Conservation (phyloP, 768 basidiomycete genomes). For the Tulasnella sp. region DNA sequence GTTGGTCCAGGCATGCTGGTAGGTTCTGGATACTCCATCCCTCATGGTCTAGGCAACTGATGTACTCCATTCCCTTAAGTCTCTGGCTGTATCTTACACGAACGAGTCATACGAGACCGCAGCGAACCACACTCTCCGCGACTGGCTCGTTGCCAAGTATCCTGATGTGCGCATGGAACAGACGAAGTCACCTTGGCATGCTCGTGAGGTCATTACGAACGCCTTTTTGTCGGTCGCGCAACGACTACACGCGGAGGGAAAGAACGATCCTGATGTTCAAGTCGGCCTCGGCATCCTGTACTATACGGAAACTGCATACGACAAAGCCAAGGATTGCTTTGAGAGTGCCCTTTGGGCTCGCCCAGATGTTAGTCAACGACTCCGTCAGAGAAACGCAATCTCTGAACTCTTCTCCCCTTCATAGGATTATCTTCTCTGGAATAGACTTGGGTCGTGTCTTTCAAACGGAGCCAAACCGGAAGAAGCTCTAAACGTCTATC, state of each 20-base stretch:
- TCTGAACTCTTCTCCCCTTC: not conserved
- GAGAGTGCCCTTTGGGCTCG: conserved; percentile 69
- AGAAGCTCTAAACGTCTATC: conserved; percentile 81
- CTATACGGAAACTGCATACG: conserved; percentile 79
- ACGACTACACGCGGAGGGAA: conserved; percentile 57
- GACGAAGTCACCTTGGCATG: conserved; percentile 68
- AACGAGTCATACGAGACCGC: conserved; percentile 67
- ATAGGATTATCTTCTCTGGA: conserved; percentile 92
- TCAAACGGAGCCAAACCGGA: conserved; percentile 93
- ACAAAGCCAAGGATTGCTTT: conserved; percentile 89
- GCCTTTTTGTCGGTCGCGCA: conserved; percentile 75
- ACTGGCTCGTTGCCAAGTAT: conserved; percentile 65
- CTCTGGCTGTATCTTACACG: conserved; percentile 89
- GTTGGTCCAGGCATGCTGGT: conserved; percentile 66
- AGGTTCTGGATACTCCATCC: conserved; percentile 21
- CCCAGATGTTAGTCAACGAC: conserved; percentile 47
- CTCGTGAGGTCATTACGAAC: conserved; percentile 68
- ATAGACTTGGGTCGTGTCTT: conserved; percentile 84
- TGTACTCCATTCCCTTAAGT: conserved; percentile 34
- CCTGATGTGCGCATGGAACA: conserved; percentile 38
- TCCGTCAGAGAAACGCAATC: not conserved
- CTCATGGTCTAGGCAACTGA: not conserved
- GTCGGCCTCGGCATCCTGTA: conserved; percentile 87
- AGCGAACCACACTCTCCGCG: conserved; percentile 73
- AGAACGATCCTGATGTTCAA: conserved; percentile 81